These are phyloP conservation scores for Backusella tarrabulga DNA, from an alignment of 192 early-diverging fungal genomes.

Conservation along the genomic window DNA sequence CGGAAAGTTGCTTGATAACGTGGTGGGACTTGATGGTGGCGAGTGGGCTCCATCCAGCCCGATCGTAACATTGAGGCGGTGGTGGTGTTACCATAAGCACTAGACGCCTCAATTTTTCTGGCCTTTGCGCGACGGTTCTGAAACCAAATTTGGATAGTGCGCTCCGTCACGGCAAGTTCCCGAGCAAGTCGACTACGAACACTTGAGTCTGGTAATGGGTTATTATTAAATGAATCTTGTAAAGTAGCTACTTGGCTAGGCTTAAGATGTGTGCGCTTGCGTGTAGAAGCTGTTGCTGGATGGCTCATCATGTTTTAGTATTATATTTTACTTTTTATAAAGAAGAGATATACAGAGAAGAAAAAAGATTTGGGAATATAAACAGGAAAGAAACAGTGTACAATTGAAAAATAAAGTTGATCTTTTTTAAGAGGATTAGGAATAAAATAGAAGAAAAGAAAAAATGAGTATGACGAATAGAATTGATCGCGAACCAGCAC, in stretches of 20 bases:
- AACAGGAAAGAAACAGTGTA: not conserved
- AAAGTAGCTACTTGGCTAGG: conserved; percentile 60
- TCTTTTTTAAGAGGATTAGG: not conserved
- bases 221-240: conserved; percentile 64
- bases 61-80: conserved; percentile 3
- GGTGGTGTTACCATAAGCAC: conserved; percentile 4
- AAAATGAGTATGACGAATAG: not conserved
- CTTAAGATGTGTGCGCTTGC: conserved; percentile 62
- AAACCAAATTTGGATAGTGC: conserved; percentile 84
- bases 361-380: conserved; percentile 7
- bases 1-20: conserved; percentile 25
- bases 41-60: not conserved
- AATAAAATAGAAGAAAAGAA: conserved; percentile 9
- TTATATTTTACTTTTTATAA: not conserved
- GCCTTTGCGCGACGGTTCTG: conserved; percentile 80
- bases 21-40: conserved; percentile 2
- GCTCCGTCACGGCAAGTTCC: conserved; percentile 62
- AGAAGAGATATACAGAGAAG: conserved; percentile 2
- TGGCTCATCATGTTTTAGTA: conserved; percentile 4
- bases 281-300: conserved; percentile 10
- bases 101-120: conserved; percentile 49
- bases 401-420: not conserved
- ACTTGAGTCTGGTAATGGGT: conserved; percentile 65
- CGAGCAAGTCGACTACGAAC: conserved; percentile 61
- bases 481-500: not conserved